Base-by-base conservation (phyloP, 805 yeast genomes). In the Sugiyamaella americana region DNA sequence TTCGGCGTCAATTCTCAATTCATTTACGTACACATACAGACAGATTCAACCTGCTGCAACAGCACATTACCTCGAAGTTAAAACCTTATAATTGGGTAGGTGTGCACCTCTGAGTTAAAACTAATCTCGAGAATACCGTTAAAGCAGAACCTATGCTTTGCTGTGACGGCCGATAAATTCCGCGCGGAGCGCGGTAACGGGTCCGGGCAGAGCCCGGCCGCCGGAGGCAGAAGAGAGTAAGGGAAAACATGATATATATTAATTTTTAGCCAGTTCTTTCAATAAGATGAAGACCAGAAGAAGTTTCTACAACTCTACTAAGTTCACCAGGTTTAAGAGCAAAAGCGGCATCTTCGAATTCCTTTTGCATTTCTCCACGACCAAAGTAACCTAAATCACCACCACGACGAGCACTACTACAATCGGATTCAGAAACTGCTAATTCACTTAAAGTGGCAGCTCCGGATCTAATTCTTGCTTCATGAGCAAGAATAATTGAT, bases 371-470 rank as follows among this genome's bases (percentile, higher is more conserved):
- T 57, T 83, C 88, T 35, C 96, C 96, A 51, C 74, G 79, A 20
- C 84, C 87, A 61, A 93, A 93, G 60, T 69, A 79, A 0, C 98
- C 98, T 57, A 93, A 72, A 63, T 93, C 98, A 40, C 98, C 98
- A 18, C 88, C 87, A 59, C 85, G 80, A 40, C 83, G 71, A 58
- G 84, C 94, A 8, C 94, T 83, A 16, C 85, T 77, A 65, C 97
- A 88, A 62, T 91, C 98, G 52, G 94, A 82, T 62, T 87, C 93
- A 2, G 87, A 79, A 32, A 71, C 62, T 0, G 97, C 97, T 50
- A 93, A 67, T 38, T 84, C 83, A 26, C 76, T 76, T 38, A 93
- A 74, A 5, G 80, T 72, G 11, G 74, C 68, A 43, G 79, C 83
- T 23, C 94, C 95, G 29, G 73, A 69, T 54, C 75, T 66, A 55